phyloP scores from a whole-genome alignment of 495 filamentous ascomycete species.

The Tuber brumale region DNA sequence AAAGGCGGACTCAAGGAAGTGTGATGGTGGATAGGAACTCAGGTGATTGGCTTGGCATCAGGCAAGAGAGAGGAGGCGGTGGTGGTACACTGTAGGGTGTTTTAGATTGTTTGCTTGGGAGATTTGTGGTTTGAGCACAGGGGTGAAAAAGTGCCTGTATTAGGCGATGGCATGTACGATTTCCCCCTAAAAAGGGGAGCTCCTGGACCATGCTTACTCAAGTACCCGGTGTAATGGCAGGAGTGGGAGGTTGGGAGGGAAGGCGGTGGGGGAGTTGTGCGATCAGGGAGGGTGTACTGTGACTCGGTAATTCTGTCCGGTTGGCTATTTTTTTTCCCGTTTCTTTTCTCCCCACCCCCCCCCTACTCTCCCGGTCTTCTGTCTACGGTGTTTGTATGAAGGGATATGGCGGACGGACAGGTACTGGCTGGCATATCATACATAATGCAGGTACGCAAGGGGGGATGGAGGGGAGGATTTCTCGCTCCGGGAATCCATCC shows the following conservation, averaged over 20 bases:
- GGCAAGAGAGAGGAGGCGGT: background rate
- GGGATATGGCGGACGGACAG: background rate
- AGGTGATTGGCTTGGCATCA: background rate
- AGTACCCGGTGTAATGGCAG: background rate
- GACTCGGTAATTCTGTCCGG: background rate
- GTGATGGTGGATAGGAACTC: background rate
- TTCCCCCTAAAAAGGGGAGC: background rate
- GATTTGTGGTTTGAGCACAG: background rate
- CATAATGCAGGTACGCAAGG: background rate
- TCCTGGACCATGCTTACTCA: background rate
- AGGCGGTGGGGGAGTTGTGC: background rate
- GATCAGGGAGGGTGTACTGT: background rate
- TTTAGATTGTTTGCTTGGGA: background rate
- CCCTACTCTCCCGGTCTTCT: background rate
- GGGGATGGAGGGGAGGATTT: background rate
- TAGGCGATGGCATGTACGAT: conserved; percentile 1
- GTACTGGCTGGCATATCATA: background rate
- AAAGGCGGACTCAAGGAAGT: background rate
- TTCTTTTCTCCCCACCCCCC: background rate
- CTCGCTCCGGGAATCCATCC: background rate
- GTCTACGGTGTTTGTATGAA: background rate
- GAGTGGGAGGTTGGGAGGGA: background rate
- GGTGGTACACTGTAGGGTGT: background rate
- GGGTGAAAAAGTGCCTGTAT: background rate
- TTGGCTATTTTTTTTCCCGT: background rate